Evolutionary conservation across 352 stramenopile species (phyloP).

Genomic region (Pythium dissotocum): DNA sequence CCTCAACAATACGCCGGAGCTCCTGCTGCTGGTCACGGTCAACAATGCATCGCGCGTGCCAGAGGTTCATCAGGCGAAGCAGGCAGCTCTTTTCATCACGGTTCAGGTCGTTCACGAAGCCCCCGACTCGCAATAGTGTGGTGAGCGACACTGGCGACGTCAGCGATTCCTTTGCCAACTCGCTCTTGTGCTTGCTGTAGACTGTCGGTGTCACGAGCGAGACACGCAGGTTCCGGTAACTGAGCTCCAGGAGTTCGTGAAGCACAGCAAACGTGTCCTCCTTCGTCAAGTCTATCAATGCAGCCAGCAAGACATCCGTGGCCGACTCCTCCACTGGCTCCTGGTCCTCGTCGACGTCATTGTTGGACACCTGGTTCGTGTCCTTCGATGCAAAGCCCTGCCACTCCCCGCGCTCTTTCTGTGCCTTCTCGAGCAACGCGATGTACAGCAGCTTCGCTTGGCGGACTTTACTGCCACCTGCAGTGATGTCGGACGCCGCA

Average conservation of each 20-base stretch:
- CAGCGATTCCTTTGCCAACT: conserved; percentile 37
- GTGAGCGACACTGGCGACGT: conserved; percentile 40
- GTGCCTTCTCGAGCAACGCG: conserved; percentile 58
- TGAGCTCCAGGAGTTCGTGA: conserved; percentile 65
- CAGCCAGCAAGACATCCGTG: conserved; percentile 19
- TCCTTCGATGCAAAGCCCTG: conserved; percentile 43
- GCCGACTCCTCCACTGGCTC: conserved; percentile 27
- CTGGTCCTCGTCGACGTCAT: background rate
- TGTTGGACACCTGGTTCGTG: background rate
- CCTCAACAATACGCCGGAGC: conserved; percentile 46
- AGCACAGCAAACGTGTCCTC: conserved; percentile 46
- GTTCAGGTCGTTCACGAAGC: conserved; percentile 46
- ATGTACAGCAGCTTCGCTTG: conserved; percentile 70
- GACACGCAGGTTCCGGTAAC: conserved; percentile 65
- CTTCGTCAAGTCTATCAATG: conserved; percentile 16
- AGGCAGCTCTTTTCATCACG: conserved; percentile 53
- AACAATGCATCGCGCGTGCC: conserved; percentile 48
- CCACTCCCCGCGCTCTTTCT: conserved; percentile 71
- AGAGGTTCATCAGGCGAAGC: conserved; percentile 55
- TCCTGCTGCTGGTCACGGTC: conserved; percentile 29
- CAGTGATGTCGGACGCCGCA: conserved; percentile 17
- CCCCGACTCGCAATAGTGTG: conserved; percentile 46
- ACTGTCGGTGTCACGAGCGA: conserved; percentile 44
- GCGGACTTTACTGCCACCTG: conserved; percentile 41
- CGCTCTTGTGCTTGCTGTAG: conserved; percentile 48